These are phyloP conservation scores for Rhodotorula babjevae DNA, from an alignment of 768 basidiomycete genomes.

Conservation along the genomic window DNA sequence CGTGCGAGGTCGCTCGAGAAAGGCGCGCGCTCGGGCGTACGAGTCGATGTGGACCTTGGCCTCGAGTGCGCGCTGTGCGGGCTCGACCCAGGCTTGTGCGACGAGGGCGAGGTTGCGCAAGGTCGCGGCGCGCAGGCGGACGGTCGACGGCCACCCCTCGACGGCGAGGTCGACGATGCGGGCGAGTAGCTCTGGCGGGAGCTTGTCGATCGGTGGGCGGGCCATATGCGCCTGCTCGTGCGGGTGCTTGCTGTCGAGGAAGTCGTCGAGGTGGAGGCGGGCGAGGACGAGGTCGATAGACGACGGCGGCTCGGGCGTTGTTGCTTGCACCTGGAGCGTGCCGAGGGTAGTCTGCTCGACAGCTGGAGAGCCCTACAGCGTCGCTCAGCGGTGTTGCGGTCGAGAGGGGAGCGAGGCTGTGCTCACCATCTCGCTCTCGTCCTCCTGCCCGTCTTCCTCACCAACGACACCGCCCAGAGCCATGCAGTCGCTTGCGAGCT, in stretches of 20 bases:
- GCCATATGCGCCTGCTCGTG: not conserved
- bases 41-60: conserved; percentile 17
- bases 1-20: not conserved
- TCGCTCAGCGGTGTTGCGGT: no score
- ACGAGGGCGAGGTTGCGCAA: conserved; percentile 17
- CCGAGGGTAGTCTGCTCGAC: no score
- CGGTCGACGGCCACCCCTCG: conserved; percentile 7
- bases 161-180: conserved; percentile 19
- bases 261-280: no score
- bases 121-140: conserved; percentile 4
- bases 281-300: no score
- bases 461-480: not conserved
- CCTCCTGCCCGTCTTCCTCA: not conserved
- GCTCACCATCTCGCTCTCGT: not conserved
- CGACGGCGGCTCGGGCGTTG: no score
- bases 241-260: no score
- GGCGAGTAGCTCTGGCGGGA: conserved; percentile 22
- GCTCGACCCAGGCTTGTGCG: not conserved
- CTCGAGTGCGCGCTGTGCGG: conserved; percentile 23
- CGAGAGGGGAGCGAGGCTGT: not conserved
- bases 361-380: no score
- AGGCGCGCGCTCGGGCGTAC: not conserved
- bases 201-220: not conserved
- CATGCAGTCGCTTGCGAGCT: conserved; percentile 1
- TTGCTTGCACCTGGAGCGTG: no score